Evolutionary conservation across 2,329 filamentous ascomycete genomes (phyloP), one percentile per base, ranked within the genome.

Genomic region (Alternaria ethzedia): DNA sequence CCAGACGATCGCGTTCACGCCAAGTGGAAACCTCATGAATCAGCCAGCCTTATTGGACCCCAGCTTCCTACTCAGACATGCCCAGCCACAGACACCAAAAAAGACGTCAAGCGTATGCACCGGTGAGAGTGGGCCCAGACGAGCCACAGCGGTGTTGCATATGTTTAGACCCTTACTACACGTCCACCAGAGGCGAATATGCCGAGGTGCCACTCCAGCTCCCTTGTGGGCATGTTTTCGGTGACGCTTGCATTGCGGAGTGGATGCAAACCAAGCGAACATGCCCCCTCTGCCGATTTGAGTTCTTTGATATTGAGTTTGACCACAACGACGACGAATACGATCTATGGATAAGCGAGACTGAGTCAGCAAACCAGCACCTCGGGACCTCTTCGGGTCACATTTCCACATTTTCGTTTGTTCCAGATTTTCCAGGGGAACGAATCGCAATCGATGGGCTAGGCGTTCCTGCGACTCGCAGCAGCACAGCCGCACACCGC

Each of bases 151-250:
- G 50, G 36, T 71, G 66, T 46, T 66, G 49, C 45, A 71, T 64
- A 25, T 72, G 66, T 49, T 68, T 62, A 32, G 46, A 60, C 32
- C 23, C 59, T 9, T 70, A 67, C 59, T 52, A 36, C 32, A 49
- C 46, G 46, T 43, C 47, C 54, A 54, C 13, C 32, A 32, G 44
- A 47, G 46, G 46, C 17, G 23, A 55, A 7, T 55, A 52, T 52
- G 36, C 61, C 17, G 66, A 71, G 44, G 23, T 51, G n/a, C 64
- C 64, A 25, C 32, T 65, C 17, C 57, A 66, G 36, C 66, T 69
- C 17, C 30, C 43, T 13, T 70, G 62, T 56, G 56, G 66, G 10
- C 69, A 71, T 61, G 47, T 66, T 44, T 69, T 69, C 58, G 69
- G 69, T n/a, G 43, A 30, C 20, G 56, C 44, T 15, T 70, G 65